Evolutionary conservation across 257 asterid species (phyloP).

Genomic region (Solanum ossicruentum): DNA sequence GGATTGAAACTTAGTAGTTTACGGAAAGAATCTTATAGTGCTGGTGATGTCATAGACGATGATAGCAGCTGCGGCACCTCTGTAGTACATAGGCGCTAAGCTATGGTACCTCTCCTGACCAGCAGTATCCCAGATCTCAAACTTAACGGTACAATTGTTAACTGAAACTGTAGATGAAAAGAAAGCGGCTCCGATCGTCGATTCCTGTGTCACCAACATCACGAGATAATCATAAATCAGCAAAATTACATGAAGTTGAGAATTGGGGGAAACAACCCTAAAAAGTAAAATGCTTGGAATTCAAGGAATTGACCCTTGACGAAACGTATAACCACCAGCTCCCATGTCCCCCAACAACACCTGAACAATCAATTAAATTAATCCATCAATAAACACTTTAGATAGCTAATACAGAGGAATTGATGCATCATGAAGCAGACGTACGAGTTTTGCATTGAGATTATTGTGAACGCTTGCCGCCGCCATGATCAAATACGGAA

Average conservation of each 20-base stretch:
- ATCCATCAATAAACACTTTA: background rate
- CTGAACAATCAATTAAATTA: slow-evolving; percentile 15
- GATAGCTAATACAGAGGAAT: no score
- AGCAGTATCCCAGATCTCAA: slow-evolving; percentile 99
- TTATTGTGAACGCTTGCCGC: no score
- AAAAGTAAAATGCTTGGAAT: slow-evolving; percentile 39
- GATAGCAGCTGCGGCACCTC: slow-evolving; percentile 96
- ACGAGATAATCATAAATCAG: background rate
- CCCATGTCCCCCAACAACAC: slow-evolving; percentile 94
- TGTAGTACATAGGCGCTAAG: slow-evolving; percentile 98
- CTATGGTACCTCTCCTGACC: slow-evolving; percentile 98
- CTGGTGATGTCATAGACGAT: slow-evolving; percentile 83
- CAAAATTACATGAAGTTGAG: background rate
- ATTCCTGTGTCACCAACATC: slow-evolving; percentile 40
- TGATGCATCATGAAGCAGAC: no score
- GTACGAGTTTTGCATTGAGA: no score
- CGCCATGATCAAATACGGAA: no score
- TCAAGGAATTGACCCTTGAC: slow-evolving; percentile 92
- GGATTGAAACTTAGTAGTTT: background rate
- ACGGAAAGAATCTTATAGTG: slow-evolving; percentile 29
- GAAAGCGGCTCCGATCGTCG: slow-evolving; percentile 95
- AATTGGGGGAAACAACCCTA: background rate
- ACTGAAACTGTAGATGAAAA: slow-evolving; percentile 77
- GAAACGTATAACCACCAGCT: slow-evolving; percentile 72
- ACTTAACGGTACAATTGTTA: slow-evolving; percentile 68